Base-by-base conservation (phyloP, 176 grass and related monocot species). In the Oryza coarctata region DNA sequence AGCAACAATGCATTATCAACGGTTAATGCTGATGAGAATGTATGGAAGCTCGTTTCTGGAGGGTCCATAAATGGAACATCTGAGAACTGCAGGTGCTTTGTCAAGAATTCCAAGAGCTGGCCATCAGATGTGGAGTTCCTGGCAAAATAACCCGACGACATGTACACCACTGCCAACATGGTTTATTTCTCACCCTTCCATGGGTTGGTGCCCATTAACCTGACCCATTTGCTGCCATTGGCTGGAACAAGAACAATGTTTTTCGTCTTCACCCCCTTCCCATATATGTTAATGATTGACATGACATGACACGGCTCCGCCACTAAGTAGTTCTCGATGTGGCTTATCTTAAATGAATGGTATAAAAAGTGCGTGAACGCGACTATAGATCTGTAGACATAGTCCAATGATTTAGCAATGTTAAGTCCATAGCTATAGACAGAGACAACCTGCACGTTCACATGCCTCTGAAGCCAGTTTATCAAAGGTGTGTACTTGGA, bases 341-440 rank as follows among this genome's bases (percentile, higher is more conserved):
- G 55, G 32, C 32, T 33, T 1, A 12, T 0, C 75, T 12, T 79
- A 43, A 43, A 78, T 28, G 86, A 96, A 20, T 93, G 90, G 32
- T 91, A 87, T 14, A 95, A 30, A 68, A 93, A 93, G 50, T 93
- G 88, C 22, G 88, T 69, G 26, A 93, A 92, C 5, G 76, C 29
- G 40, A 95, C 87, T 10, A 74, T 36, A 62, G 33, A 41, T 29
- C 80, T 88, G 30, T 50, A 29, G 49, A 78, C 85, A 31, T 18
- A 23, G 34, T 30, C 43, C 60, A 88, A 80, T 31, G 66, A 66
- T 25, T 20, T 50, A 27, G 70, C 32, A 33, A 33, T 33, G 32
- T 33, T 80, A 65, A 95, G 5, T 3, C 60, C 85, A 68, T 87
- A 92, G 2, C 11, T 63, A 44, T 88, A 68, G 33, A 83, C 38